Evolutionary conservation across 2,329 filamentous ascomycete genomes (phyloP).

Genomic region (Rhexocercosporidium sp.): DNA sequence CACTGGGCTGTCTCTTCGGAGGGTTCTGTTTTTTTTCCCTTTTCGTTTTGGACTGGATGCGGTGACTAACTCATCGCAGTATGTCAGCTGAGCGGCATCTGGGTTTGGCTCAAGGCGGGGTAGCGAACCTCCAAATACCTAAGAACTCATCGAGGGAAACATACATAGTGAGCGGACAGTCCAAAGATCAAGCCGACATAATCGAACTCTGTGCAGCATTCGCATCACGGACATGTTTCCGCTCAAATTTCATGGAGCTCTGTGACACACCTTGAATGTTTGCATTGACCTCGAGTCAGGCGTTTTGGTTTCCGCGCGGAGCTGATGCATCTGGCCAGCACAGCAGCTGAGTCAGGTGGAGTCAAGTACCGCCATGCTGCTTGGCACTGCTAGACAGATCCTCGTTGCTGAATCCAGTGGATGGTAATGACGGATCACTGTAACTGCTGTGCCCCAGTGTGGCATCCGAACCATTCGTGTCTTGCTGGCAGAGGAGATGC

Average conservation of each 20-base stretch:
- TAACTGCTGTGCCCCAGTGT: background rate
- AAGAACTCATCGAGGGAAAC: background rate
- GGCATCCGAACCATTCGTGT: background rate
- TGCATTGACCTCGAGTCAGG: background rate
- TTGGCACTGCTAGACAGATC: no score
- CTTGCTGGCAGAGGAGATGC: background rate
- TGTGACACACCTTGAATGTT: background rate
- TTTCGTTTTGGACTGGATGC: background rate
- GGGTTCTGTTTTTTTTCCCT: background rate
- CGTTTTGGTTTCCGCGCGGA: background rate
- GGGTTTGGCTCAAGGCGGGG: background rate
- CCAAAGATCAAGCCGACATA: background rate
- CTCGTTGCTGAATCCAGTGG: background rate
- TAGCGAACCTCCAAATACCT: background rate
- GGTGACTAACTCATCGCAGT: background rate
- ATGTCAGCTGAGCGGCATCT: background rate
- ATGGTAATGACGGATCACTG: background rate
- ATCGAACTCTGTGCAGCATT: background rate
- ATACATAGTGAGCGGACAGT: background rate
- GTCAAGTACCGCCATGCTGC: background rate
- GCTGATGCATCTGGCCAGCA: background rate
- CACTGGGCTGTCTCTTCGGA: background rate
- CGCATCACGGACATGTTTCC: background rate
- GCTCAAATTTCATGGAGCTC: background rate
- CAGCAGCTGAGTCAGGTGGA: background rate